A percentile compares a stretch with the other conserved stretches of the same genome.
phyloP scores from a whole-genome alignment of 2,329 filamentous ascomycete genomes.

The Coleophoma eucalyptorum region DNA sequence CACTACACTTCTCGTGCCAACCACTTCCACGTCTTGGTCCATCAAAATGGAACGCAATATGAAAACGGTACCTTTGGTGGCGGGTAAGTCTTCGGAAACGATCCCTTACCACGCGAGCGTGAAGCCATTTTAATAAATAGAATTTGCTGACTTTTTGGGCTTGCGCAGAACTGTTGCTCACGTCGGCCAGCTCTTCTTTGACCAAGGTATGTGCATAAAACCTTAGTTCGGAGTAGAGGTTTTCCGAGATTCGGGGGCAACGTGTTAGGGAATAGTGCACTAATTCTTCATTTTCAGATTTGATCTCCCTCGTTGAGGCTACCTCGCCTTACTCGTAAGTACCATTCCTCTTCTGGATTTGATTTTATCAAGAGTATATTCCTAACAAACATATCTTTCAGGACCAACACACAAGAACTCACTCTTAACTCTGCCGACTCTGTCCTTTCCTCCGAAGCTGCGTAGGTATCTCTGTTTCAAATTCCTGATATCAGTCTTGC shows the following conservation, averaged over 20 bases:
- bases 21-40: constrained; percentile 45
- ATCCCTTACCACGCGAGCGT: too few relatives aligned
- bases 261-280: too few relatives aligned
- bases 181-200: constrained; percentile 60
- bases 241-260: too few relatives aligned
- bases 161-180: neutral
- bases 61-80: constrained; percentile 6
- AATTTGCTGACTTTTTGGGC: too few relatives aligned
- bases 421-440: constrained; percentile 45
- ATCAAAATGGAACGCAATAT: constrained; percentile 29
- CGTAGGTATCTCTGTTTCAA: constrained; percentile 5
- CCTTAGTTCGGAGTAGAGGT: too few relatives aligned
- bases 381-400: constrained; percentile 5
- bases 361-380: too few relatives aligned
- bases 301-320: constrained; percentile 46
- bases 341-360: too few relatives aligned
- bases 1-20: constrained; percentile 38
- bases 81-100: neutral
- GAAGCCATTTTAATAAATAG: too few relatives aligned
- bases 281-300: constrained; percentile 21
- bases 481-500: too few relatives aligned
- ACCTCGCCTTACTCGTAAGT: constrained; percentile 34
- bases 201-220: constrained; percentile 33
- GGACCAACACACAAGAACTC: constrained; percentile 37
- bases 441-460: constrained; percentile 40